Conservation (phyloP, 257 asterid species). For the Agastache rugosa region DNA sequence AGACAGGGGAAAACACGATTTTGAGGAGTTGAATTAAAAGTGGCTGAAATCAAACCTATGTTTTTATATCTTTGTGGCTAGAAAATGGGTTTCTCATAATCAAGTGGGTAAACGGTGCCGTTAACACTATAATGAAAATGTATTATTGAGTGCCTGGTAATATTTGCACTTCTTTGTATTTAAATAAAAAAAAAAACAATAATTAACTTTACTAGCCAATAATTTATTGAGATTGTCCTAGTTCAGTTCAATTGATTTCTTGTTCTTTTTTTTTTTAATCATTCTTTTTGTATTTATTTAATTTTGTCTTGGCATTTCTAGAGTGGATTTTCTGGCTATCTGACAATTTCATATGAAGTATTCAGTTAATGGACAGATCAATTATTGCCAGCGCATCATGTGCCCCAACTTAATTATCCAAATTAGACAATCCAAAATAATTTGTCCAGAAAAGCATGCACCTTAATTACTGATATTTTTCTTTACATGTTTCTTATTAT, state of each 20-base stretch:
- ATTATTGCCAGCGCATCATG: conserved; percentile 46
- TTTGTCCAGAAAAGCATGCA: conserved; percentile 36
- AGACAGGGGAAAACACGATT: too few relatives aligned
- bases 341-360: conserved; percentile 36
- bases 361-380: conserved; percentile 40
- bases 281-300: neutral
- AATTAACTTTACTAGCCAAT: conserved; percentile 4
- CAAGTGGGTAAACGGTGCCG: neutral
- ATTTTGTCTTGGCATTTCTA: neutral
- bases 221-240: conserved; percentile 2
- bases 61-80: too few relatives aligned
- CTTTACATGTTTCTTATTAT: neutral
- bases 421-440: conserved; percentile 28
- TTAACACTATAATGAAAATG: neutral
- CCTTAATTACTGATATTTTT: conserved; percentile 20
- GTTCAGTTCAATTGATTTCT: conserved; percentile 1
- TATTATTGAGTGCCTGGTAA: neutral
- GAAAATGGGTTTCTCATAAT: too few relatives aligned
- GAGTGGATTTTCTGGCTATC: conserved; percentile 26
- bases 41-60: too few relatives aligned
- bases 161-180: neutral
- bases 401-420: conserved; percentile 39
- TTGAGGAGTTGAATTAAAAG: too few relatives aligned
- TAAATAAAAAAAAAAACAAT: neutral
- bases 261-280: neutral